A percentile compares a stretch with the other conserved stretches of the same genome.
Evolutionary conservation across 2,329 filamentous ascomycete species (phyloP).

Genomic region (Hirsutella rhossiliensis): DNA sequence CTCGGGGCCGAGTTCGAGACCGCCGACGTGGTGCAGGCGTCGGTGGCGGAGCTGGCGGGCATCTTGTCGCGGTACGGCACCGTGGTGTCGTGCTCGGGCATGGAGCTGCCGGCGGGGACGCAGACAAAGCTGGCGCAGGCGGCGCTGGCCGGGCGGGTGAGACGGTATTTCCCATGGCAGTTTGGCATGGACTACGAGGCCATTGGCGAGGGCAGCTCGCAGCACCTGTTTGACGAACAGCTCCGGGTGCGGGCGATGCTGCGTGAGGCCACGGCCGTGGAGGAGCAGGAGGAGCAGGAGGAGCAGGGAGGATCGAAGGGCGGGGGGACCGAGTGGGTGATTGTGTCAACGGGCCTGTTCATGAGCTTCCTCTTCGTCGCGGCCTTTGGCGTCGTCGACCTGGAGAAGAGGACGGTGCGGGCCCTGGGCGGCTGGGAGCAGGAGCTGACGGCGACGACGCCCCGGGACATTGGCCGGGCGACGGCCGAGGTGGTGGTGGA

Average conservation of each 20-base stretch:
- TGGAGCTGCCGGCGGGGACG: slow-evolving; percentile 39
- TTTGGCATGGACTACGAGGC: slow-evolving; percentile 61
- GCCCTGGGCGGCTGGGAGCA: slow-evolving; percentile 52
- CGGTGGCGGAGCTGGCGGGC: slow-evolving; percentile 22
- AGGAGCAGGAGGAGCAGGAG: no score
- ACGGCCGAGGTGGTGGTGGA: slow-evolving; percentile 43
- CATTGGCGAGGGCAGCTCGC: slow-evolving; percentile 44
- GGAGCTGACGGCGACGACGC: slow-evolving; percentile 48
- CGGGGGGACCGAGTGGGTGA: slow-evolving; percentile 45
- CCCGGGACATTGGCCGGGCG: slow-evolving; percentile 50
- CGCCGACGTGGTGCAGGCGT: slow-evolving; percentile 29
- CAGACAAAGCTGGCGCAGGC: slow-evolving; percentile 47
- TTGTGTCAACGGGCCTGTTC: slow-evolving; percentile 60
- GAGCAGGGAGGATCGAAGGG: slow-evolving; percentile 1
- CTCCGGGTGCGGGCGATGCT: slow-evolving; percentile 43
- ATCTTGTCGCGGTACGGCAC: slow-evolving; percentile 35
- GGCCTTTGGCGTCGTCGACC: slow-evolving; percentile 50
- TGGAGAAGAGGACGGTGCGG: slow-evolving; percentile 26
- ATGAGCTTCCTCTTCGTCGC: slow-evolving; percentile 56
- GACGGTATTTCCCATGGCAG: slow-evolving; percentile 58
- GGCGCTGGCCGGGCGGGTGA: slow-evolving; percentile 34
- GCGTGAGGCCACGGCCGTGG: no score
- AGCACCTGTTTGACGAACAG: slow-evolving; percentile 59
- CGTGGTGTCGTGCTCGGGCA: slow-evolving; percentile 50
- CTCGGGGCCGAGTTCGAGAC: slow-evolving; percentile 28